Evolutionary conservation across 345 rosid genomes (phyloP), one percentile per base, ranked within the genome.

Genomic region (Microcos paniculata): DNA sequence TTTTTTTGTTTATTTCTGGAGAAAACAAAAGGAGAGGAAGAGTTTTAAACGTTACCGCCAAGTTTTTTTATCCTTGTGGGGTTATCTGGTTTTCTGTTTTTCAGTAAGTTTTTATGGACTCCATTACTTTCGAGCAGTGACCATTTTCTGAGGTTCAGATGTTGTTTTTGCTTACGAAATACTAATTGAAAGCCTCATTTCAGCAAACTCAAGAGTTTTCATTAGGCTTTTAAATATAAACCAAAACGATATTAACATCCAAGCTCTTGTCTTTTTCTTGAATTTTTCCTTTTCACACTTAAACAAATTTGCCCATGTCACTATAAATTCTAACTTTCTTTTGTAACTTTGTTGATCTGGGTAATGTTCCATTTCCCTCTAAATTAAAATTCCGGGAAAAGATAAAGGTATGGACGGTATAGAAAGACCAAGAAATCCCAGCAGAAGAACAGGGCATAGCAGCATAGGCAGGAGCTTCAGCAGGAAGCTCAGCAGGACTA

Each of bases 401-500:
- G 42, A 30, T 30, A 18, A 30, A 19, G 42, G 14, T 21, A 59
- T 61, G 79, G 79, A 78, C 16, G 55, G 62, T 30, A 69, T 80
- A 71, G 85, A 78, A 56, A 78, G 64, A 38, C 66, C 48, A 6
- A 30, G 78, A 46, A 72, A 71, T 33, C 74, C 74, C 8, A 64
- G 85, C 66, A 79, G 72, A 77, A 72, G 83, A 3, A 82, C 78
- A 11, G 82, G 86, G 4, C 76, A 59, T 31, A 78, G 82, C 51
- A 80, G 84, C 83, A 79, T 90, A 81, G 83, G 81, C 70, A 82
- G 93, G 78, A 90, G 89, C 75, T 33, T 87, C 19, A 92, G 95
- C 86, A 84, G 93, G 78, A 90, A 88, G 74, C 40, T 87, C 19
- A 92, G 95, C 86, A 84, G 84, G 80, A 82, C 88, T 1, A 86